Base-by-base conservation (phyloP, 345 rosid species). In the Mangifera indica region DNA sequence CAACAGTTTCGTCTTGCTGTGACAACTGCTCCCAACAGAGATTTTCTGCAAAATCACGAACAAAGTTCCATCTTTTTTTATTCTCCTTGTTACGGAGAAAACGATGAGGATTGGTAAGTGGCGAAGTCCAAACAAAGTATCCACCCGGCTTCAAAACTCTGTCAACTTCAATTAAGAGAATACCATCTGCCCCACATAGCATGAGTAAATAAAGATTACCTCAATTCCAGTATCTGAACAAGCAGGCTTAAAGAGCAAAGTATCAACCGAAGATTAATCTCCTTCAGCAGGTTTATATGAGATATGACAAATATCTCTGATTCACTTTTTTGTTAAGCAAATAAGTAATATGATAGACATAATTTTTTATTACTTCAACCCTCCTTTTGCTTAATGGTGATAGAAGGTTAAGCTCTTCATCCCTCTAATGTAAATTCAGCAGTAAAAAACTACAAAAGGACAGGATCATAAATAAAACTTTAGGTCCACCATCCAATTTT, bases 101-200 rank as follows among this genome's bases (percentile, higher is more conserved):
- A 53, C 75, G 77, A 37, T 80, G 85, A 75, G 96, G 86, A 74
- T 85, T 88, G 64, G 91, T 89, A 60, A 91, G 88, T 7, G 98
- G 97, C 21, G 98, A 91, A 70, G 97, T 96, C 99, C 99, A 96
- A 56, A 93, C 99, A 85, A 96, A 93, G 76, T 89, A 96, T 62
- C 99, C 99, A 75, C 99, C 97, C 0, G 99, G 98, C 84, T 84
- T 92, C 64, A 96, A 81, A 74, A 96, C 92, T 79, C 99, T 90
- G 81, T 96, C 98, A 20, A 79, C 83, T 84, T 96, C 99, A 24
- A 96, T 76, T 76, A 96, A 83, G 77, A 81, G 84, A 79, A 87
- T 79, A 8, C 99, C 99, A 68, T 88, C 99, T 96, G 87, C 52
- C 76, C 34, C 54, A 70, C 56, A 78, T 57, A 61, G 46, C 58